Conservation (phyloP, 768 basidiomycete species). For the Tricholoma saponaceum region DNA sequence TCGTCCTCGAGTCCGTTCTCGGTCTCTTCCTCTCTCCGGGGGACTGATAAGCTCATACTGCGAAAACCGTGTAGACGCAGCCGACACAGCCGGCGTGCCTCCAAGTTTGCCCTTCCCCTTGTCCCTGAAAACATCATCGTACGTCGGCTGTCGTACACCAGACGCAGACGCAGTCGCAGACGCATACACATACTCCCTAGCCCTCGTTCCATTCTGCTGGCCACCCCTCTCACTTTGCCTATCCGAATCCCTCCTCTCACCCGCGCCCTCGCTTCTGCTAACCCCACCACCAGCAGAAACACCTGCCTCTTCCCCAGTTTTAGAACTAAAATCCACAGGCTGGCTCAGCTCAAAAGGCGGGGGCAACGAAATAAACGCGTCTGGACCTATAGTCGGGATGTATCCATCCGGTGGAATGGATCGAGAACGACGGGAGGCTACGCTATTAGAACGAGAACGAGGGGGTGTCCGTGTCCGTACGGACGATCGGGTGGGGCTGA, state of each 20-base stretch:
- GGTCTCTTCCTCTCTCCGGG: conserved; percentile 13
- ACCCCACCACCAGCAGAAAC: neutral
- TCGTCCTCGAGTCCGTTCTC: too few relatives aligned
- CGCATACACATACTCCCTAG: conserved; percentile 2
- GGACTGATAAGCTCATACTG: conserved; percentile 34
- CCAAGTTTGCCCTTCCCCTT: conserved; percentile 5
- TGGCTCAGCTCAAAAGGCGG: conserved; percentile 46
- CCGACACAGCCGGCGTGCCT: conserved; percentile 24
- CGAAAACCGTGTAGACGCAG: conserved; percentile 31
- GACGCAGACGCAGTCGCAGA: neutral
- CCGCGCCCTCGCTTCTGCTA: neutral
- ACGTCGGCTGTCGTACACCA: neutral
- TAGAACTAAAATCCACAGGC: conserved; percentile 7
- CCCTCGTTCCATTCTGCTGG: conserved; percentile 6
- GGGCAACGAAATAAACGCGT: conserved; percentile 40
- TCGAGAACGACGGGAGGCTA: conserved; percentile 16
- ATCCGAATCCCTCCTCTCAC: neutral
- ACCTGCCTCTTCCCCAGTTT: neutral
- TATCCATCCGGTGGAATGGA: conserved; percentile 43
- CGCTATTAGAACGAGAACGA: conserved; percentile 10
- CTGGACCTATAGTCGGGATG: conserved; percentile 40
- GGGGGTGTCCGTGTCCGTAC: neutral
- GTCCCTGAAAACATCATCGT: conserved; percentile 4
- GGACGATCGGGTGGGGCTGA: conserved; percentile 1
- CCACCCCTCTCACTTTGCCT: neutral